These are phyloP conservation scores for Phytophthora foliorum DNA, from an alignment of 352 stramenopile species.

Conservation along the genomic window DNA sequence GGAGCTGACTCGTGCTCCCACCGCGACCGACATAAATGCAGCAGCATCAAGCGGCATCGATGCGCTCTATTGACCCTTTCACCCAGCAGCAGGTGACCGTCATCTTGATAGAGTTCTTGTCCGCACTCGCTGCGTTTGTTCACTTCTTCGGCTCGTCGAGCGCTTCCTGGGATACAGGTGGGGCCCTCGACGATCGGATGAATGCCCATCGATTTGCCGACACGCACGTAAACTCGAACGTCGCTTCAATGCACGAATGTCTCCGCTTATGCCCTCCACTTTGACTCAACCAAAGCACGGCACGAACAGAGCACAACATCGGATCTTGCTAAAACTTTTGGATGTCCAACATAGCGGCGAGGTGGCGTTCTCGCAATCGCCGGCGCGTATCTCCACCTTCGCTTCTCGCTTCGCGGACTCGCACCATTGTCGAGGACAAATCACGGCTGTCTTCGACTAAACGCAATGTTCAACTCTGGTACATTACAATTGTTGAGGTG, in stretches of 20 bases:
- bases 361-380: not conserved
- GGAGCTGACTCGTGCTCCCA: conserved; percentile 8
- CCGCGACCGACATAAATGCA: conserved; percentile 23
- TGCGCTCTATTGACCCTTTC: conserved; percentile 27
- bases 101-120: not conserved
- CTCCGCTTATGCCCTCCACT: not conserved
- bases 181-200: conserved; percentile 8
- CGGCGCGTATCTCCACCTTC: not conserved
- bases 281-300: conserved; percentile 32
- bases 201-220: conserved; percentile 22
- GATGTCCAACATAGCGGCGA: conserved; percentile 12
- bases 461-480: not conserved
- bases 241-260: not conserved
- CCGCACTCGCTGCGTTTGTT: not conserved
- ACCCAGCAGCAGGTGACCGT: conserved; percentile 30
- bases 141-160: conserved; percentile 2
- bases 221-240: conserved; percentile 6
- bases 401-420: not conserved
- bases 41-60: not conserved
- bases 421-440: not conserved
- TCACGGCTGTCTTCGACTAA: not conserved
- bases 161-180: conserved; percentile 26
- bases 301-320: not conserved
- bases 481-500: not conserved
- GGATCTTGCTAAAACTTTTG: not conserved